Evolutionary conservation across 352 stramenopile species (phyloP).

Genomic region (Phytophthora meadii): DNA sequence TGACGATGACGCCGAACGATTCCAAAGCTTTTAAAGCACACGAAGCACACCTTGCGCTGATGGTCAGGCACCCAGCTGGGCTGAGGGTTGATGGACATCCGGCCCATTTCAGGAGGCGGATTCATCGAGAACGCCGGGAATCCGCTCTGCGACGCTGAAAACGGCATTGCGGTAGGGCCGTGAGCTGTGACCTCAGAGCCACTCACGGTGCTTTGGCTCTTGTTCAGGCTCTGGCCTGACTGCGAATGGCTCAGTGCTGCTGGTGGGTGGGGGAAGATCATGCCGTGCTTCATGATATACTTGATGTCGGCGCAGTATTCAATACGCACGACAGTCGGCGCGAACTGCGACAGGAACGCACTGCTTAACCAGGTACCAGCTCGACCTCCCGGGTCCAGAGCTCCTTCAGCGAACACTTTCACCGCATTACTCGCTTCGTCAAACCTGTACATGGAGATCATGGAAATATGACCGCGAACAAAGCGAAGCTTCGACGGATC

Average conservation of each 20-base stretch:
- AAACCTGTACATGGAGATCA: constrained; percentile 71
- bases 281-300: constrained; percentile 82
- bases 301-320: constrained; percentile 80
- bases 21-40: constrained; percentile 77
- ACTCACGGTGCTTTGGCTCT: constrained; percentile 48
- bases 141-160: constrained; percentile 31
- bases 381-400: constrained; percentile 57
- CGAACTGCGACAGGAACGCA: constrained; percentile 70
- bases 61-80: constrained; percentile 68
- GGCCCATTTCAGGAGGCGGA: constrained; percentile 19
- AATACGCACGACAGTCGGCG: constrained; percentile 63
- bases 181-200: constrained; percentile 37
- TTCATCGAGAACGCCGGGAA: constrained; percentile 17
- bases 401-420: constrained; percentile 74
- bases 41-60: constrained; percentile 65
- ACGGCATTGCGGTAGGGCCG: constrained; percentile 24
- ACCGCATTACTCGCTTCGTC: constrained; percentile 60
- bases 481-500: constrained; percentile 54
- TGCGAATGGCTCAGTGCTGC: constrained; percentile 31
- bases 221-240: constrained; percentile 32
- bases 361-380: constrained; percentile 60
- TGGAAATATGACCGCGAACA: constrained; percentile 61
- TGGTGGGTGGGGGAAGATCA: constrained; percentile 65
- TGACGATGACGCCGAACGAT: constrained; percentile 70
- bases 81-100: constrained; percentile 43